Conservation (phyloP, 306 rosid species). For the Prunus salicina region DNA sequence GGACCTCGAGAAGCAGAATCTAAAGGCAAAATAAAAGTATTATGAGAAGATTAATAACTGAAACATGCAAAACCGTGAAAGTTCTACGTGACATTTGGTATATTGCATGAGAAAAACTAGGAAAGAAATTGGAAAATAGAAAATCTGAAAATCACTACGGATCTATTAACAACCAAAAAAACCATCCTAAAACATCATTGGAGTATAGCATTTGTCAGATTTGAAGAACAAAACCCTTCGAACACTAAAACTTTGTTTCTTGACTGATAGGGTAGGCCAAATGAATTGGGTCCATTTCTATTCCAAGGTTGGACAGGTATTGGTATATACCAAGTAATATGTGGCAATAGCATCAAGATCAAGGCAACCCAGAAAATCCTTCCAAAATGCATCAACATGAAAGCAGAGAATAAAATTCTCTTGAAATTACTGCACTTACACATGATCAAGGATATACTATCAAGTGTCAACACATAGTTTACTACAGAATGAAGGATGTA, state of each 20-base stretch:
- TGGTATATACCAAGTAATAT: not conserved
- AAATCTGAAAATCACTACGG: not conserved
- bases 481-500: not conserved
- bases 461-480: not conserved
- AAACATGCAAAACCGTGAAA: not conserved
- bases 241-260: not conserved
- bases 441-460: not conserved
- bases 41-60: slow-evolving; percentile 21
- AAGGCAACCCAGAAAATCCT: not conserved
- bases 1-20: slow-evolving; percentile 66
- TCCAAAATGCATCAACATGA: not conserved
- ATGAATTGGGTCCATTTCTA: not conserved
- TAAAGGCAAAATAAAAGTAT: slow-evolving; percentile 25
- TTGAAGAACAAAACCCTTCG: not conserved
- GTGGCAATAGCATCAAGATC: not conserved
- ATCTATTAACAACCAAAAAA: not conserved
- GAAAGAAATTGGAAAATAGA: not conserved
- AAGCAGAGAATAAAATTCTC: not conserved
- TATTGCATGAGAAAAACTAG: not conserved
- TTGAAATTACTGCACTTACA: slow-evolving; percentile 1
- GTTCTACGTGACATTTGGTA: not conserved
- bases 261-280: not conserved
- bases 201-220: slow-evolving; percentile 3
- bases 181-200: not conserved
- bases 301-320: not conserved